Percentiles rank a stretch among this genome's conserved stretches.
Conservation (phyloP, 768 basidiomycete genomes). For the Tylopilus intermedius region DNA sequence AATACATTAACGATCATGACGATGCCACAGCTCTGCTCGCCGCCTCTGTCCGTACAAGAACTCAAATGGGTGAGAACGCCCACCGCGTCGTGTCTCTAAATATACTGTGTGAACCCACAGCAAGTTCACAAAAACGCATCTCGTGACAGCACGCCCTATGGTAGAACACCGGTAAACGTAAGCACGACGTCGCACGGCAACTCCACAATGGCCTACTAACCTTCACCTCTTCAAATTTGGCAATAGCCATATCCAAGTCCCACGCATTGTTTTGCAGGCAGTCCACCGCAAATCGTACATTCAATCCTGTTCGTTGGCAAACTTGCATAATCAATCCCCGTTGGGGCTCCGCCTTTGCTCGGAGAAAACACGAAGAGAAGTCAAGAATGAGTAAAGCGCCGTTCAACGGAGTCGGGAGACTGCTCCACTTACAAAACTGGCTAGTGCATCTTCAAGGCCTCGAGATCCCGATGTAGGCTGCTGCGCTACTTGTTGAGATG, state of each 20-base stretch:
- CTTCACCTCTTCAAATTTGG: slow-evolving; percentile 87
- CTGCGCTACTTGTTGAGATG: slow-evolving; percentile 16
- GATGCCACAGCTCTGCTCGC: neutral
- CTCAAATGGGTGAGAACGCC: neutral
- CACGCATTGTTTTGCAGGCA: slow-evolving; percentile 83
- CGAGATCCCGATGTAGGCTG: slow-evolving; percentile 33
- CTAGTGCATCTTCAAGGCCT: slow-evolving; percentile 46
- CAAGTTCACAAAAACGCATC: slow-evolving; percentile 51
- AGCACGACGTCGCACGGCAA: slow-evolving; percentile 13
- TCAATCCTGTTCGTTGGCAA: slow-evolving; percentile 71
- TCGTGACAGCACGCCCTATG: slow-evolving; percentile 45
- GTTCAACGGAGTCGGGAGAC: slow-evolving; percentile 6
- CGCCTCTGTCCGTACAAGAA: neutral
- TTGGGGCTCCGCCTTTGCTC: slow-evolving; percentile 60
- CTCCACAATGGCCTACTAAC: slow-evolving; percentile 37
- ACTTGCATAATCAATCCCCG: slow-evolving; percentile 66
- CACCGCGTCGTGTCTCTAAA: slow-evolving; percentile 3
- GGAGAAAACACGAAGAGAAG: slow-evolving; percentile 9
- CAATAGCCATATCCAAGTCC: slow-evolving; percentile 73
- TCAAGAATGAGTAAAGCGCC: slow-evolving; percentile 9
- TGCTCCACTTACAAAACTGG: slow-evolving; percentile 49
- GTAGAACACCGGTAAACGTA: slow-evolving; percentile 19
- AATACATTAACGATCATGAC: slow-evolving; percentile 21
- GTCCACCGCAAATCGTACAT: slow-evolving; percentile 72
- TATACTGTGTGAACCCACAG: slow-evolving; percentile 13